Evolutionary conservation across 139 green algal species (phyloP).

Genomic region (Axilococcus clingmanii): DNA sequence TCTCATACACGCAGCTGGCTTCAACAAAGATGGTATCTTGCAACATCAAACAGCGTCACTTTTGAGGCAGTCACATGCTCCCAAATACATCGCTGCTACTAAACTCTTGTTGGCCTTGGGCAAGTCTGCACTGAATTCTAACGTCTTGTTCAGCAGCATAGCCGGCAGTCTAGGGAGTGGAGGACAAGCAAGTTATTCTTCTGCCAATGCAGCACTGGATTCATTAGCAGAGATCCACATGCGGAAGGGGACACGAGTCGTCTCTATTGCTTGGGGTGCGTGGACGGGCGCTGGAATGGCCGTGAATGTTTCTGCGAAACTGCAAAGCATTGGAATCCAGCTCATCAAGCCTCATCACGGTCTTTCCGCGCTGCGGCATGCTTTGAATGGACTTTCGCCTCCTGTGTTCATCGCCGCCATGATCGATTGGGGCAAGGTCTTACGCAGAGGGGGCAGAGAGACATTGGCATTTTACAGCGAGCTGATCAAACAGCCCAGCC

Average conservation of each 20-base stretch:
- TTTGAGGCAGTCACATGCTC: constrained; percentile 28
- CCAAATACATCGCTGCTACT: no score
- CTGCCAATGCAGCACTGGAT: constrained; percentile 63
- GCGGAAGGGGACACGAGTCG: background rate
- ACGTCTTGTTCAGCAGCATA: constrained; percentile 49
- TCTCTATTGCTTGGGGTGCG: constrained; percentile 35
- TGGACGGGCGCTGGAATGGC: constrained; percentile 65
- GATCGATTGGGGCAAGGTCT: constrained; percentile 6
- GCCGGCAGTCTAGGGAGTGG: constrained; percentile 49
- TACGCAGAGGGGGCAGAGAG: background rate
- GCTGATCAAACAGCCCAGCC: background rate
- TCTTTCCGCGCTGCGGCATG: background rate
- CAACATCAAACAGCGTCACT: constrained; percentile 28
- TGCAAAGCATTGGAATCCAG: constrained; percentile 20
- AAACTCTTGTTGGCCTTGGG: constrained; percentile 2
- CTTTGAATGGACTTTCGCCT: no score
- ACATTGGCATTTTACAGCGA: background rate
- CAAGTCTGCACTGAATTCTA: background rate
- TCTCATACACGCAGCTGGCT: constrained; percentile 51
- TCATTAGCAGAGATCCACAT: background rate
- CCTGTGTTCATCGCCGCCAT: constrained; percentile 14
- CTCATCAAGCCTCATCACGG: constrained; percentile 12
- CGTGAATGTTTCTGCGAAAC: constrained; percentile 23
- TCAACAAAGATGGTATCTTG: constrained; percentile 48
- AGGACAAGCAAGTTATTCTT: constrained; percentile 62